A percentile compares a stretch with the other conserved stretches of the same genome.
Evolutionary conservation across 2,329 filamentous ascomycete genomes (phyloP).

Genomic region (Pseudogymnoascus verrucosus): DNA sequence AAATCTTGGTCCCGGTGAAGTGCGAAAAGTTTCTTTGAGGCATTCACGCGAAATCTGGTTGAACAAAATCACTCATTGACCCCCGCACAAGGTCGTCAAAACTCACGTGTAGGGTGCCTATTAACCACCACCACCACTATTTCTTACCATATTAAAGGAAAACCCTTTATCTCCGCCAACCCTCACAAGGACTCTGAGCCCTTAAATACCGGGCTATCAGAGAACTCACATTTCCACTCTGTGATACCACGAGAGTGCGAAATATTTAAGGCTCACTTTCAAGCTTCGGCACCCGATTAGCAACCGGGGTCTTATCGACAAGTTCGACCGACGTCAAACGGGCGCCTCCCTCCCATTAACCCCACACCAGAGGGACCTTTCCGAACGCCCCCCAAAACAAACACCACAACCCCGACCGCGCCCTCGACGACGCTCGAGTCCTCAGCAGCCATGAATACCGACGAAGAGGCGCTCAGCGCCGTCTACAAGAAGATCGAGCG

Average conservation of each 20-base stretch:
- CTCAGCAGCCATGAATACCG: constrained; percentile 46
- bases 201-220: background rate
- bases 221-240: background rate
- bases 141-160: background rate
- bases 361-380: constrained; percentile 6
- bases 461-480: constrained; percentile 61
- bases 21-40: background rate
- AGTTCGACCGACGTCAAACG: constrained; percentile 4
- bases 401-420: constrained; percentile 1
- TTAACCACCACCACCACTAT: constrained; percentile 1
- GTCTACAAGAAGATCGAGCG: constrained; percentile 97
- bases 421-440: constrained; percentile 7
- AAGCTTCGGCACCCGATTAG: constrained; percentile 4
- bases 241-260: background rate
- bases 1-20: background rate
- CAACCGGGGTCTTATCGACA: constrained; percentile 9
- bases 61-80: constrained; percentile 1
- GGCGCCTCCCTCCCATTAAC: constrained; percentile 3
- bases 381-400: background rate
- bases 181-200: background rate
- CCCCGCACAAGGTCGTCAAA: constrained; percentile 4
- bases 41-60: background rate
- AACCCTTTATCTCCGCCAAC: background rate
- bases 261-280: constrained; percentile 3
- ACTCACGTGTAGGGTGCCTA: constrained; percentile 3